These are phyloP conservation scores for Chiua virens DNA, from an alignment of 768 basidiomycete species.

Conservation along the genomic window DNA sequence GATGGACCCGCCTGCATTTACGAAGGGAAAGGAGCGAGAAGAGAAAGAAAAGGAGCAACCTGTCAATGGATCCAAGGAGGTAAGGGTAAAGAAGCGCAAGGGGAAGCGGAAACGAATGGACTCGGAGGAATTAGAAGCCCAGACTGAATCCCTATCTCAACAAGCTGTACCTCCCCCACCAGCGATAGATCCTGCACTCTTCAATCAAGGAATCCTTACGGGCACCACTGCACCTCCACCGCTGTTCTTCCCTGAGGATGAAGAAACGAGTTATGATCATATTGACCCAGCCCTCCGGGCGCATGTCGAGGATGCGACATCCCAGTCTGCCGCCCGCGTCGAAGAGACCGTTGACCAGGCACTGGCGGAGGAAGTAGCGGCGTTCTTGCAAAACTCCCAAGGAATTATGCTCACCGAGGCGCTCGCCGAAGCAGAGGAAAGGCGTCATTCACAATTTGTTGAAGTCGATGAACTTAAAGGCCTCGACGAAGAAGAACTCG, in stretches of 20 bases:
- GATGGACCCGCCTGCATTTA: slow-evolving; percentile 89
- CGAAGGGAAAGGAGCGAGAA: slow-evolving; percentile 71
- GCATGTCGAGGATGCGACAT: slow-evolving; percentile 11
- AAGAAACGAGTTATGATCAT: slow-evolving; percentile 41
- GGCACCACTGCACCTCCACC: slow-evolving; percentile 44
- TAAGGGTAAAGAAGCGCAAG: slow-evolving; percentile 29
- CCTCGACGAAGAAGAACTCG: slow-evolving; percentile 90
- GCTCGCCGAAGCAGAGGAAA: slow-evolving; percentile 65
- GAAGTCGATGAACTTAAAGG: slow-evolving; percentile 63
- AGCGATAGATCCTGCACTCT: slow-evolving; percentile 54
- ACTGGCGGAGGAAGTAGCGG: slow-evolving; percentile 69
- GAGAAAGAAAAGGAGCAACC: slow-evolving; percentile 49
- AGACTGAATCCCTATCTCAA: slow-evolving; percentile 10
- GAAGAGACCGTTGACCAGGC: slow-evolving; percentile 64
- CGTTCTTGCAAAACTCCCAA: slow-evolving; percentile 61
- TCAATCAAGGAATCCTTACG: slow-evolving; percentile 67
- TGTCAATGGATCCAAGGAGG: slow-evolving; percentile 33
- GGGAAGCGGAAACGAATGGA: slow-evolving; percentile 43
- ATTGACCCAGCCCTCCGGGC: slow-evolving; percentile 58
- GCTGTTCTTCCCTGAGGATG: slow-evolving; percentile 47
- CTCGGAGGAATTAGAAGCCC: slow-evolving; percentile 32
- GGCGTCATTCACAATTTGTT: slow-evolving; percentile 52
- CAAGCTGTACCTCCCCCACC: slow-evolving; percentile 19
- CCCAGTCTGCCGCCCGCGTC: slow-evolving; percentile 35
- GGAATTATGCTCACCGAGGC: slow-evolving; percentile 59